Base-by-base conservation (phyloP, 768 basidiomycete genomes). In the Clavulina sp. region DNA sequence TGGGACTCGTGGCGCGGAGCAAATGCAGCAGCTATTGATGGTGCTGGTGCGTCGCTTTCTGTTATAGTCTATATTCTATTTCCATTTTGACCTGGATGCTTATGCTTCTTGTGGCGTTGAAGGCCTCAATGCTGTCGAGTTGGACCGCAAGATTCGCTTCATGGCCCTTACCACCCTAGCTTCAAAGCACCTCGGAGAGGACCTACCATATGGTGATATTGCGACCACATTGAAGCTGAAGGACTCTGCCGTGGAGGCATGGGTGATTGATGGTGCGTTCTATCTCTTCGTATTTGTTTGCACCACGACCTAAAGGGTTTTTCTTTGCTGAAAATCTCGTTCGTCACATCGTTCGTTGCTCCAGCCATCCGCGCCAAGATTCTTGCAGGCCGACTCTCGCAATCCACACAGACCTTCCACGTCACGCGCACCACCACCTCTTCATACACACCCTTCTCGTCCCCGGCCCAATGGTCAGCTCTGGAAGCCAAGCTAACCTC, bases 321-420 rank as follows among this genome's bases (percentile, higher is more conserved):
- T 16, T 16, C 43, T 26, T 16, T 26, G 16, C 43, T 9, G 9
- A 24, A 9, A 9, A 16, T 16, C 26, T 9, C 13, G 13, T 16
- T 9, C 26, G 13, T 9, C 13, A 16, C 13, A 13, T 13, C 9
- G 13, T 26, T 9, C 9, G 26, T 46, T 9, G 9, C 13, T 13
- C 13, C 57, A 88, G 87, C 81, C 52, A 87, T 91, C 58, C 83
- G 87, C 50, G 74, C 78, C 2, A 79, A 81, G 26, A 74, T 91
- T 41, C 63, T 89, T 30, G 76, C 78, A 48, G 88, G 82, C 33
- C 88, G 85, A 63, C 78, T 92, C 47, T 84, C 84, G 1, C 88
- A 92, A 62, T 76, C 78, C 1, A 72, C 77, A 5, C 80, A 84
- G 59, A 77, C 75, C 46, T 66, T 91, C 34, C 78, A 77, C 56